Base-by-base conservation (phyloP, 805 yeast species). In the Kuraishia floccosa region DNA sequence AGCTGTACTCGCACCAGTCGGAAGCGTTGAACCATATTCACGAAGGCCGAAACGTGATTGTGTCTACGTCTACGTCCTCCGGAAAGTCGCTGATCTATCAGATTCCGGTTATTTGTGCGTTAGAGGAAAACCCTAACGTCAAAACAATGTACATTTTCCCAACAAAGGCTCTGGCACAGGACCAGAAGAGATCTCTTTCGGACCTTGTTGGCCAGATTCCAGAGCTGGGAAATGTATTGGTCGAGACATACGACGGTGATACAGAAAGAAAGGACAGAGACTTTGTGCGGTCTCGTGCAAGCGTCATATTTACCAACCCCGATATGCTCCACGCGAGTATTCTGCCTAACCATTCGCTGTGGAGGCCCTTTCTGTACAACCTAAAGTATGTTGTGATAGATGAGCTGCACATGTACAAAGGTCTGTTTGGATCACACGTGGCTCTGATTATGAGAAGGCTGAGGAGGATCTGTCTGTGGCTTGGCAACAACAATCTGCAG, bases 141-240 rank as follows among this genome's bases (percentile, higher is more conserved):
- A 82, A 94, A 0, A 81, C 95, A 7, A 62, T 93, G 61, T 86
- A 81, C 43, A 76, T 91, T 9, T 91, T 91, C 44, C 99, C 99
- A 2, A 91, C 99, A 0, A 91, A 91, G 47, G 98, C 99, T 0
- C 60, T 91, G 31, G 97, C 99, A 0, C 98, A 91, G 47, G 98
- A 91, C 59, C 99, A 91, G 52, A 78, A 78, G 44, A 61, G 94
- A 39, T 75, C 93, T n/a, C 56, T 91, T 33, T 64, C 65, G 30
- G 74, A 68, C 15, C 54, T 81, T 8, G 54, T 79, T 27, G 53
- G 63, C 5, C 55, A 55, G 23, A 64, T 82, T 30, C 72, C 74
- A 0, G 53, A 54, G 9, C 40, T 63, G 3, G 44, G 51, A 3
- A 58, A 60, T 12, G 56, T 76, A 1, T 50, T 67, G 1, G 81